Evolutionary conservation across 441 rosid genomes (phyloP), one percentile per base, ranked within the genome.

Genomic region (Aleurites moluccanus): DNA sequence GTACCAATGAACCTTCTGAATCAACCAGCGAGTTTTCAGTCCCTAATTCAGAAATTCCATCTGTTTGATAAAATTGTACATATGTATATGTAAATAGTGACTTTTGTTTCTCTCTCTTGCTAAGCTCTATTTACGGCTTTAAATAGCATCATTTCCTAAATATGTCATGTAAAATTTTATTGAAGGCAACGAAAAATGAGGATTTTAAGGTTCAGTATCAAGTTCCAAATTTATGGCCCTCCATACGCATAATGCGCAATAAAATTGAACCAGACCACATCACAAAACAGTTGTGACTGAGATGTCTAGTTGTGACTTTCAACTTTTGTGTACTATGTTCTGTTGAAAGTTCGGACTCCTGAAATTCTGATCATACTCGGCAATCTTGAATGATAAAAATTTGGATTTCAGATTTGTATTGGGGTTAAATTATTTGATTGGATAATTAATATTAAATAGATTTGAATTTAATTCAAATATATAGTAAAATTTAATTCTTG

Each of bases 1-100:
- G 78, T 70, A 75, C 30, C 59, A 57, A 23, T 28, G 52, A 16
- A 10, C 10, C 78, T 50, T 72, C 86, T 8, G 69, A 42, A 35
- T 65, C 82, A 9, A n/a, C 53, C 60, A 61, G 16, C 45, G 28
- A 18, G 4, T 8, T 77, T 49, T 73, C 85, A 4, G 68, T 40
- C 16, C 47, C 80, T 33, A 72, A 73, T 81, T 38, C 84, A 1
- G 87, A 85, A 79, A 65, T 77, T 15, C 74, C 86, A 20, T 64
- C 74, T 23, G 42, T 66, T 77, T 83, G 82, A 83, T 44, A 23
- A 30, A 74, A 69, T 55, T 77, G 82, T 78, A 69, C 15, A n/a
- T n/a, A n/a, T n/a, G 20, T 50, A 49, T 5, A 66, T 72, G 79
- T 82, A 80, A 52, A 85, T 79, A 75, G 61, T 49, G 23, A 53